Evolutionary conservation across 1,284 basidiomycete genomes (phyloP).

Genomic region (Cutaneotrichosporon sp.): DNA sequence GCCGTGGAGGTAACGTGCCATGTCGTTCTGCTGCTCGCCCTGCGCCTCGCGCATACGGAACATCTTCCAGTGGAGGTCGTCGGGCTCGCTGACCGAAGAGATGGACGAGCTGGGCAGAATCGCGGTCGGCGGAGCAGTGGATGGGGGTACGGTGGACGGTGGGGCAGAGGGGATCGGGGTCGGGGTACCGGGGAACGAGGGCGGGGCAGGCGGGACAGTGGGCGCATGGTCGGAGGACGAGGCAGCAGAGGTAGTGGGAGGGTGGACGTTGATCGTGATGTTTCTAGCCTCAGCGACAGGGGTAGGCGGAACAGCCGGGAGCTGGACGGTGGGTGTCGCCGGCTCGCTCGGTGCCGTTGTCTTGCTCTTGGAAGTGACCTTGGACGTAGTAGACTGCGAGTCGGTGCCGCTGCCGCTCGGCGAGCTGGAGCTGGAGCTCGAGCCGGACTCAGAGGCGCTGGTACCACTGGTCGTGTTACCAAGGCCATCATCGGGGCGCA

Average conservation of each 20-base stretch:
- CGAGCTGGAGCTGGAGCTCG: background rate
- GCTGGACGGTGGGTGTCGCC: background rate
- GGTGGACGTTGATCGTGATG: conserved; percentile 13
- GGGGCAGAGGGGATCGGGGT: background rate
- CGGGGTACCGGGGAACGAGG: background rate
- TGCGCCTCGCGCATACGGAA: background rate
- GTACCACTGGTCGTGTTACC: conserved; percentile 10
- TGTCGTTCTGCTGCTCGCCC: conserved; percentile 29
- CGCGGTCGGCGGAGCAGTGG: background rate
- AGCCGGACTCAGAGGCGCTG: conserved; percentile 1
- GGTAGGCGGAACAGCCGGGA: background rate
- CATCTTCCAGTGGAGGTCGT: conserved; percentile 1
- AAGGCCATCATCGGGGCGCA: background rate
- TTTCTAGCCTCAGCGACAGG: background rate
- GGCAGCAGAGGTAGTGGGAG: conserved; percentile 1
- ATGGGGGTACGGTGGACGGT: background rate
- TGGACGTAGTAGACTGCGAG: conserved; percentile 1
- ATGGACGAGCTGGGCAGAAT: background rate
- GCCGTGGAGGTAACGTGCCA: conserved; percentile 50
- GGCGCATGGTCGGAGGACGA: background rate
- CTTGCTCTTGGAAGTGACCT: background rate
- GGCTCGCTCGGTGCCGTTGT: background rate
- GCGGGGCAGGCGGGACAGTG: background rate
- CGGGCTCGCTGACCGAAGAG: background rate
- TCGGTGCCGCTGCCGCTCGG: conserved; percentile 5